Base-by-base conservation (phyloP, 768 basidiomycete genomes). In the Rhodotorula sphaerocarpa region DNA sequence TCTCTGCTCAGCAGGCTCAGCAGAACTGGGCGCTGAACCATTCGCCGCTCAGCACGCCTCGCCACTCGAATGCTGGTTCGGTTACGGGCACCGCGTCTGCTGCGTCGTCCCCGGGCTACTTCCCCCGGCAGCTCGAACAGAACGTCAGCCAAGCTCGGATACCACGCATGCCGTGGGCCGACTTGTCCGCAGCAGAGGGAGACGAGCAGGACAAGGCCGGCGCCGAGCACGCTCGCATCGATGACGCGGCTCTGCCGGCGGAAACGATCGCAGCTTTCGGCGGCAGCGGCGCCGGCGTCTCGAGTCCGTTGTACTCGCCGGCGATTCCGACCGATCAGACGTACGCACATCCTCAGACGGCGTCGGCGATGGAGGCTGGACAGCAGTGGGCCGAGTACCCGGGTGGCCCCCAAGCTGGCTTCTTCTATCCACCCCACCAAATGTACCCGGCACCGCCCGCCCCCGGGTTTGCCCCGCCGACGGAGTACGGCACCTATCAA, bases 41-140 rank as follows among this genome's bases (percentile, higher is more conserved):
- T 33, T 68, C 67, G 20, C 67, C 67, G 11, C 67, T 68, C 48
- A 57, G 52, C 43, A 68, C 67, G 46, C 67, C 67, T 15, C 61
- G 58, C 47, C 55, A 54, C 34, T 55, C 51, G 4, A 45, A 57
- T 11, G 55, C 64, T 0, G 51, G 20, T 14, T 30, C 50, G 10
- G 25, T 21, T n/a, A 7, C 10, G 15, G 34, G 27, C 12, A 25
- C 50, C 23, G 30, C 55, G 11, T 66, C 64, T 3, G 67, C 67
- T 39, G 34, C 48, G 10, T 61, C 59, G 11, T 63, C 61, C 25
- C 67, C 67, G 12, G 48, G 59, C 44, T 68, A 64, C 53, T 68
- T 68, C 39, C 63, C 67, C 18, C 55, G 59, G 11, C 56, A 59
- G 30, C 62, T 68, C 57, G 63, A 39, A 15, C n/a, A 28, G 10